These are phyloP conservation scores for Hippophae gyantsensis DNA, from an alignment of 306 rosid species.

Conservation along the genomic window DNA sequence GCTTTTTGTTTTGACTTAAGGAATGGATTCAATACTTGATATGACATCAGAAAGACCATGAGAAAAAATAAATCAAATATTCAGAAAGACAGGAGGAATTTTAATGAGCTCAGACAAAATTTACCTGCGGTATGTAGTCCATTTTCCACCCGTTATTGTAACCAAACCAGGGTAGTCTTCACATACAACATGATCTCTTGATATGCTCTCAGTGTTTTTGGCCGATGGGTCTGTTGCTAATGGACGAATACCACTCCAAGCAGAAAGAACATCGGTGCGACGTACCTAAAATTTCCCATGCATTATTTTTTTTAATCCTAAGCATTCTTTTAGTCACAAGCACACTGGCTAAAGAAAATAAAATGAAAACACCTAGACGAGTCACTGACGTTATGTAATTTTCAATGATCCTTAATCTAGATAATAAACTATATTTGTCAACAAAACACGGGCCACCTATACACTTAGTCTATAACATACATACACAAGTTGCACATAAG, in stretches of 20 bases:
- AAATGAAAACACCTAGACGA: constrained; percentile 4
- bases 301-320: constrained; percentile 16
- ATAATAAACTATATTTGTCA: no score
- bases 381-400: constrained; percentile 7
- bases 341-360: constrained; percentile 10
- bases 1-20: no score
- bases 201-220: constrained; percentile 75
- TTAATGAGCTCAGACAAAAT: constrained; percentile 13
- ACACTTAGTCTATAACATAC: no score
- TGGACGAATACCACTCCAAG: constrained; percentile 99
- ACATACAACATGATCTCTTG: constrained; percentile 97
- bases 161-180: constrained; percentile 98
- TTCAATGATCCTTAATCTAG: neutral
- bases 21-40: no score
- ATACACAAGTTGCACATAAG: neutral
- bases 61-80: no score
- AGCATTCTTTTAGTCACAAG: constrained; percentile 1
- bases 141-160: constrained; percentile 97
- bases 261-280: constrained; percentile 90
- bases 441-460: no score
- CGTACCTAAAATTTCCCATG: constrained; percentile 56
- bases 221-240: constrained; percentile 86
- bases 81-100: neutral
- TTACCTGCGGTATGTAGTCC: constrained; percentile 99
- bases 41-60: no score